Evolutionary conservation across 75 land plant species (phyloP), one percentile per base, ranked within the genome.

Genomic region (Picea sitchensis): DNA sequence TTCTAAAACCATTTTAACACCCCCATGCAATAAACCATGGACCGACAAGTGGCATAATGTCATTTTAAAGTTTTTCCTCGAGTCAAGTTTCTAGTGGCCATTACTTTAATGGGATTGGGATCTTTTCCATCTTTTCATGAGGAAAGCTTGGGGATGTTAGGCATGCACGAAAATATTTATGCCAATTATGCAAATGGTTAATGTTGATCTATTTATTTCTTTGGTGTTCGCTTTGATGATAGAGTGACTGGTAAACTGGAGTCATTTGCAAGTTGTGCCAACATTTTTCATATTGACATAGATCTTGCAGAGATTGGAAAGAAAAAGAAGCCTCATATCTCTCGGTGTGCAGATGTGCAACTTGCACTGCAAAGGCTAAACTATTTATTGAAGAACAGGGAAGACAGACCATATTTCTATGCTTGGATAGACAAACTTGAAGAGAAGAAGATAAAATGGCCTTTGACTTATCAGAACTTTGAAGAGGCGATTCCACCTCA

Each of bases 241-340:
- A 86, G 99, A 21, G 99, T 96, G 63, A 96, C 99, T 18, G 99
- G 99, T n/a, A 94, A 96, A 85, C 76, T 96, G 18, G 99, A 96
- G 75, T 89, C 93, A 41, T 96, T 96, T 84, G 99, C 99, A 14
- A 88, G 91, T 80, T 65, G 91, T 32, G 97, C 99, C 36, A 96
- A 89, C 81, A 96, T 96, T 79, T 93, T 96, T 21, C 99, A 96
- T 78, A 94, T 96, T 75, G 97, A 94, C 78, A 95, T 96, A 68
- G 99, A 96, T 81, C 87, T 95, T 12, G 95, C 99, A 0, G 99
- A 96, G 83, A 94, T 96, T 78, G 97, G 99, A 80, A 96, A 94
- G 90, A 96, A 94, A 79, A 96, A 96, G 86, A 92, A 90, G 72
- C 92, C 99, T 20, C 99, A 96, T 80, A 84, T 96, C 23, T 96